Percentiles rank a stretch among this genome's conserved stretches.
Conservation (phyloP, 192 early-diverging fungal species). For the Coemansia sp. region DNA sequence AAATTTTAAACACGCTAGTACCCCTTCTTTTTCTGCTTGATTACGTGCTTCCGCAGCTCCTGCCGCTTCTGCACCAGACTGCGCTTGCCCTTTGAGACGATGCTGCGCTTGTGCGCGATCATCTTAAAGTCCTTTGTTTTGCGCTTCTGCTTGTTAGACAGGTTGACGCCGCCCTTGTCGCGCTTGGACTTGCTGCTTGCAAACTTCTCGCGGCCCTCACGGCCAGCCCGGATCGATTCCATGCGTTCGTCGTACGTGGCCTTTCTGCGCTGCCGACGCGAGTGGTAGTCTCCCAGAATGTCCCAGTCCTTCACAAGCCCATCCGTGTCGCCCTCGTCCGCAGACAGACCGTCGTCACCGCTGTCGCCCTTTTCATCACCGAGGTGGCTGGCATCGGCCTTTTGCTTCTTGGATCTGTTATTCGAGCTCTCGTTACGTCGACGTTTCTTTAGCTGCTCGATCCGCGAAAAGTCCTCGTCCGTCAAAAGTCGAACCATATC, state of each 20-base stretch:
- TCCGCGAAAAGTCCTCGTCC: slow-evolving; percentile 76
- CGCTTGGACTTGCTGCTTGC: slow-evolving; percentile 86
- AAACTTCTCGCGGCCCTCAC: slow-evolving; percentile 91
- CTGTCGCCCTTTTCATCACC: slow-evolving; percentile 11
- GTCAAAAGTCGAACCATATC: slow-evolving; percentile 72
- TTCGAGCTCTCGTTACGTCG: slow-evolving; percentile 57
- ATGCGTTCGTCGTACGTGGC: slow-evolving; percentile 90
- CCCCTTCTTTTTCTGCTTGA: slow-evolving; percentile 49
- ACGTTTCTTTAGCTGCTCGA: slow-evolving; percentile 72
- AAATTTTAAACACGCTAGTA: no score
- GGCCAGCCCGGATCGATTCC: slow-evolving; percentile 81
- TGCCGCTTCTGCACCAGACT: slow-evolving; percentile 74
- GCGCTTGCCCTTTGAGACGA: slow-evolving; percentile 69
- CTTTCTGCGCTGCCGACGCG: slow-evolving; percentile 59
- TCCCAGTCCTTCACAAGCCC: slow-evolving; percentile 43
- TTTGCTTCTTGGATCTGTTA: slow-evolving; percentile 13
- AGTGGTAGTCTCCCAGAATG: slow-evolving; percentile 55
- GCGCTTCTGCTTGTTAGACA: slow-evolving; percentile 90
- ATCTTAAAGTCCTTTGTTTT: slow-evolving; percentile 94
- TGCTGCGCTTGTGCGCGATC: slow-evolving; percentile 89
- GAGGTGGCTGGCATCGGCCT: slow-evolving; percentile 5
- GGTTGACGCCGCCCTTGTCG: slow-evolving; percentile 63
- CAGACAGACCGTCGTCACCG: slow-evolving; percentile 9
- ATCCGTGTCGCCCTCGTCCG: slow-evolving; percentile 26
- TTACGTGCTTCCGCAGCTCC: slow-evolving; percentile 44